A percentile compares a stretch with the other conserved stretches of the same genome.
These are phyloP conservation scores for Sistotremastrum suecicum DNA, from an alignment of 768 basidiomycete species.

Conservation along the genomic window DNA sequence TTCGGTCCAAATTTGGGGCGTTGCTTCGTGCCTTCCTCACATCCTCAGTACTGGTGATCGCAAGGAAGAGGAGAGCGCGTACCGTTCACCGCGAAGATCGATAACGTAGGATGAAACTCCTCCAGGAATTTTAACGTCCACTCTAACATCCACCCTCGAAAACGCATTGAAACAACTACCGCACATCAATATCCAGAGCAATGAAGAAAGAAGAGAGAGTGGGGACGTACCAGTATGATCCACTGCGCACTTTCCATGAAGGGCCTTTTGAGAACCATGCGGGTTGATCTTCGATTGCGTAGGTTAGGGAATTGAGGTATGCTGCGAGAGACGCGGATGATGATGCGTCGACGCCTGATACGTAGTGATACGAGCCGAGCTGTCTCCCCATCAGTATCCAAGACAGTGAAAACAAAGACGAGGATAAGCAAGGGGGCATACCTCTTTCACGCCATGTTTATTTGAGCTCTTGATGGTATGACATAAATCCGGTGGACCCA, in stretches of 20 bases:
- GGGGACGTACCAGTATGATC: constrained; percentile 71
- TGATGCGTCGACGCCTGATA: constrained; percentile 97
- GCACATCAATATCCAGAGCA: background rate
- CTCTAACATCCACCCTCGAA: constrained; percentile 88
- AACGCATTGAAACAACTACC: constrained; percentile 94
- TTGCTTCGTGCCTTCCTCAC: constrained; percentile 63
- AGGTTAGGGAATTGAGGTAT: constrained; percentile 97
- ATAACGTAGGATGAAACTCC: constrained; percentile 91
- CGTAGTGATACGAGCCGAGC: constrained; percentile 94
- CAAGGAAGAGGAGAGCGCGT: constrained; percentile 15
- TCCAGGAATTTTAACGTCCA: constrained; percentile 97
- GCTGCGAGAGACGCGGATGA: constrained; percentile 96
- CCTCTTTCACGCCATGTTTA: constrained; percentile 73
- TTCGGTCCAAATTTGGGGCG: constrained; percentile 91
- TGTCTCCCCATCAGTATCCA: constrained; percentile 15
- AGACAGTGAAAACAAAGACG: constrained; percentile 1
- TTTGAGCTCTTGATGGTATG: constrained; percentile 91
- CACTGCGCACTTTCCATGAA: constrained; percentile 83
- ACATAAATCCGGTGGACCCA: constrained; percentile 93
- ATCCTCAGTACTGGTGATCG: background rate
- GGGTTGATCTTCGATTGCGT: constrained; percentile 78
- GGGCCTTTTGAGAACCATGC: constrained; percentile 86
- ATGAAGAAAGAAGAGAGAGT: background rate
- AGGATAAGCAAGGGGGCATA: constrained; percentile 24
- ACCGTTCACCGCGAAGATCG: constrained; percentile 91